These are phyloP conservation scores for rapeseed (Brassica napus) DNA, from an alignment of 345 rosid species.

Conservation along the genomic window DNA sequence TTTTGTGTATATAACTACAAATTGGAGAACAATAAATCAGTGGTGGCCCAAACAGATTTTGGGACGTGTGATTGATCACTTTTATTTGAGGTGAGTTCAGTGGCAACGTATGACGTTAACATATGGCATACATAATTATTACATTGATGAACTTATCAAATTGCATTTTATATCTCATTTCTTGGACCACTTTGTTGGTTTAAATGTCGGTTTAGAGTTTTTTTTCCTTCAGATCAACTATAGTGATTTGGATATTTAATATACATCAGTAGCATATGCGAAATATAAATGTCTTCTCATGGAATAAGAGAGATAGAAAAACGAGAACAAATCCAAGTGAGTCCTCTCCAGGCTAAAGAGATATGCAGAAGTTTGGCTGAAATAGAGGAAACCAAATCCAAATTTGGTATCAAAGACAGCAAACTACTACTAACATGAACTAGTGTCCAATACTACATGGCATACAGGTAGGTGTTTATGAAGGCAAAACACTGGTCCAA, in stretches of 20 bases:
- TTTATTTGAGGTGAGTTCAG: conserved; percentile 25
- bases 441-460: not conserved
- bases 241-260: not conserved
- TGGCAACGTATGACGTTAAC: conserved; percentile 35
- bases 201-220: not conserved
- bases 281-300: not conserved
- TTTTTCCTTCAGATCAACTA: not conserved
- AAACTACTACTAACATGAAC: not conserved
- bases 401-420: conserved; percentile 1
- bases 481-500: not conserved
- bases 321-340: not conserved
- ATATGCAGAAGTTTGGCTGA: not conserved
- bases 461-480: not conserved
- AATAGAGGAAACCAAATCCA: not conserved
- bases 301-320: not conserved
- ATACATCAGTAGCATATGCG: not conserved
- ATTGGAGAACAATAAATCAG: not conserved
- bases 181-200: conserved; percentile 17
- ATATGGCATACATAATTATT: conserved; percentile 26
- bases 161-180: conserved; percentile 24
- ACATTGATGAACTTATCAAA: not conserved
- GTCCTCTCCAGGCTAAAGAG: not conserved
- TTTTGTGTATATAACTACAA: no score
- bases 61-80: conserved; percentile 25
- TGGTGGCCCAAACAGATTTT: conserved; percentile 21